Evolutionary conservation across 2,329 filamentous ascomycete species (phyloP).

Genomic region (Didymella arachidicola): DNA sequence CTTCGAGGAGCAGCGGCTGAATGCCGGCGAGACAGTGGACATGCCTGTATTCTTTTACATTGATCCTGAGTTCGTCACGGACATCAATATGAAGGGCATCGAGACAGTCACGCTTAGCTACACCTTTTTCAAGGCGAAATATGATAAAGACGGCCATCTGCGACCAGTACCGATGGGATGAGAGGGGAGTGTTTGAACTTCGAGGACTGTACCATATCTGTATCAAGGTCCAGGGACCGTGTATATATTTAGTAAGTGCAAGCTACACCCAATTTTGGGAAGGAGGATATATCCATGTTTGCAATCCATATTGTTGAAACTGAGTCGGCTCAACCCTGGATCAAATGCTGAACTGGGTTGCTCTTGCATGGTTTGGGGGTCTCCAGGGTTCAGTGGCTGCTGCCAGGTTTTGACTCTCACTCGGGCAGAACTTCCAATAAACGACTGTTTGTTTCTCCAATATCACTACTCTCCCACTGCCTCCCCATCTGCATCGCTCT

Average conservation of each 20-base stretch:
- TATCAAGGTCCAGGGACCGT: constrained; percentile 2
- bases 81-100: constrained; percentile 90
- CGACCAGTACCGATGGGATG: constrained; percentile 59
- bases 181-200: neutral
- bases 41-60: constrained; percentile 99
- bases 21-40: constrained; percentile 95
- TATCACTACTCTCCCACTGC: neutral
- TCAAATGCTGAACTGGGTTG: neutral
- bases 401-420: neutral
- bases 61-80: constrained; percentile 91
- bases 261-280: neutral
- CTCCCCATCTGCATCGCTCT: neutral
- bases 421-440: neutral
- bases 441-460: neutral
- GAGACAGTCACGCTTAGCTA: constrained; percentile 96
- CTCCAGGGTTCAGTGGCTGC: neutral
- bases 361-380: neutral
- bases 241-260: neutral
- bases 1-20: constrained; percentile 93
- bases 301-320: neutral
- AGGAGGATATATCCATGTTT: neutral
- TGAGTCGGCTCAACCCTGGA: neutral
- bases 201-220: constrained; percentile 22
- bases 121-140: constrained; percentile 95
- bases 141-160: constrained; percentile 80